A percentile compares a stretch with the other conserved stretches of the same genome.
Conservation (phyloP, 768 basidiomycete genomes). For the Rhodocollybia butyracea region DNA sequence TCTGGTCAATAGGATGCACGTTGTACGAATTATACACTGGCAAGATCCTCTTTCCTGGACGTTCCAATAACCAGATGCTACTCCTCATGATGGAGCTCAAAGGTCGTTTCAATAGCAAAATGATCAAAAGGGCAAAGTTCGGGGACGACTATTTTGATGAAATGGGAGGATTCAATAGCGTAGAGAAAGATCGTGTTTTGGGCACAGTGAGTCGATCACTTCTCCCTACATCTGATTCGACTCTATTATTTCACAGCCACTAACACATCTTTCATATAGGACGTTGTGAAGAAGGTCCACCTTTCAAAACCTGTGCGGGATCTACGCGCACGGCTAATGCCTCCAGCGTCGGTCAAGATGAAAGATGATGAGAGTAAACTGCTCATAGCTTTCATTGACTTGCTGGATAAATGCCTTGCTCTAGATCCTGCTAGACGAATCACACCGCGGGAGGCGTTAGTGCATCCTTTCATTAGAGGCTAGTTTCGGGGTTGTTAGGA, state of each 20-base stretch:
- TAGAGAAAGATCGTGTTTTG: slow-evolving; percentile 82
- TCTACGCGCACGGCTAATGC: slow-evolving; percentile 78
- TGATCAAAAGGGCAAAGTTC: slow-evolving; percentile 94
- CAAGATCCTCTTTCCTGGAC: slow-evolving; percentile 96
- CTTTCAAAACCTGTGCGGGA: slow-evolving; percentile 82
- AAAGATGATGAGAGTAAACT: slow-evolving; percentile 88
- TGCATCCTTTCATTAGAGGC: slow-evolving; percentile 72
- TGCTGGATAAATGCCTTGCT: slow-evolving; percentile 86
- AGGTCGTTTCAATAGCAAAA: slow-evolving; percentile 88
- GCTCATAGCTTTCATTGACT: slow-evolving; percentile 76
- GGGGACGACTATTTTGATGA: slow-evolving; percentile 94
- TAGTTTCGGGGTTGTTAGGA: not conserved
- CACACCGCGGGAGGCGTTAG: slow-evolving; percentile 85
- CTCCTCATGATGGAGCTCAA: slow-evolving; percentile 97
- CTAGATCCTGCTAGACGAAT: slow-evolving; percentile 86
- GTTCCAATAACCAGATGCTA: slow-evolving; percentile 97
- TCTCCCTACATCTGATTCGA: not conserved
- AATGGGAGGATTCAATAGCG: slow-evolving; percentile 78
- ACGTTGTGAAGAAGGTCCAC: slow-evolving; percentile 76
- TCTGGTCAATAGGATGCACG: slow-evolving; percentile 98
- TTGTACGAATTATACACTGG: slow-evolving; percentile 95
- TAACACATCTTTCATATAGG: slow-evolving; percentile 44
- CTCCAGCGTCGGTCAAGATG: slow-evolving; percentile 70
- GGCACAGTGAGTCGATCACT: slow-evolving; percentile 61
- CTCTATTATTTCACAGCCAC: slow-evolving; percentile 13